Conservation (phyloP, 2,329 filamentous ascomycete species). For the Diplodia mutila region DNA sequence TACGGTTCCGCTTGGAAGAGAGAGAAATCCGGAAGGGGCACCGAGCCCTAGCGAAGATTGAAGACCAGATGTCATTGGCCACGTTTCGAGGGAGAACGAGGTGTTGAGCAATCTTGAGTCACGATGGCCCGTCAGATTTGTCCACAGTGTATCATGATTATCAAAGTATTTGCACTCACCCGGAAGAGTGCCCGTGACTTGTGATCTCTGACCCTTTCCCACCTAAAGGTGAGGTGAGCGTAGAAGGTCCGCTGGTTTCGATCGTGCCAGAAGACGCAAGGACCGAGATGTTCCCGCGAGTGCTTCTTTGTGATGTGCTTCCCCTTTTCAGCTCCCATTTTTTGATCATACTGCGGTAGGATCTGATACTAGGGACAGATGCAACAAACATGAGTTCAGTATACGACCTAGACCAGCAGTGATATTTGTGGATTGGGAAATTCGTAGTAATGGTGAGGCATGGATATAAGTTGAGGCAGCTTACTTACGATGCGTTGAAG, state of each 20-base stretch:
- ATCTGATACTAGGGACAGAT: background rate
- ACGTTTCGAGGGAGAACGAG: background rate
- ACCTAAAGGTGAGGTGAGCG: background rate
- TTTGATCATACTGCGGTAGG: background rate
- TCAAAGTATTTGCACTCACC: background rate
- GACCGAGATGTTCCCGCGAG: background rate
- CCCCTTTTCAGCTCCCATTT: background rate
- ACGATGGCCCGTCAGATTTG: background rate
- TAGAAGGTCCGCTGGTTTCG: background rate
- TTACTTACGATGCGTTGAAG: constrained; percentile 5
- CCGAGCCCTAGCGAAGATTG: background rate
- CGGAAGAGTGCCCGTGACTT: background rate
- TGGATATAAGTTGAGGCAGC: no score
- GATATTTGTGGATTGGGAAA: background rate
- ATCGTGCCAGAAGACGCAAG: no score
- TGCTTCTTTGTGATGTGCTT: background rate
- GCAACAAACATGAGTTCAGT: background rate
- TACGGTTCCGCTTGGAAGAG: background rate
- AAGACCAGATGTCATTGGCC: background rate
- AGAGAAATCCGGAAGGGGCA: background rate
- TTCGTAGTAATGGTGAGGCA: background rate
- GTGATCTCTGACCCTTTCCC: background rate
- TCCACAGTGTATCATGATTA: background rate
- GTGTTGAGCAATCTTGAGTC: background rate
- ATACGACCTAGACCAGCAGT: background rate